phyloP scores from a whole-genome alignment of 2,329 filamentous ascomycete genomes.

The Sclerotinia spermophila region DNA sequence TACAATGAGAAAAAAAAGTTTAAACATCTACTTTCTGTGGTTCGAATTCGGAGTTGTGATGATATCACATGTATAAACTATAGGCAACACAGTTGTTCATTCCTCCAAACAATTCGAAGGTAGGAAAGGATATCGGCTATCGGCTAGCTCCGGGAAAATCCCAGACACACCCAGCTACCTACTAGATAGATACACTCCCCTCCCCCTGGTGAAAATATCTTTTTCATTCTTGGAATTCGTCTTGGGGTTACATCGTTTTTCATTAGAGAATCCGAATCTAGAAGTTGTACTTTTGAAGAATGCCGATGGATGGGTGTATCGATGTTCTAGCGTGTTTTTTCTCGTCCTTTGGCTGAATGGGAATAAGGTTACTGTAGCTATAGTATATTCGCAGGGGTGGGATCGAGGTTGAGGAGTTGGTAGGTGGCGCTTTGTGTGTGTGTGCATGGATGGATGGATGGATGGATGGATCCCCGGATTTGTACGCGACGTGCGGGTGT shows the following conservation, averaged over 20 bases:
- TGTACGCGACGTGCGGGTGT: too few relatives aligned
- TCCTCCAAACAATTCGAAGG: too few relatives aligned
- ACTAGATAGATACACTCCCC: neutral
- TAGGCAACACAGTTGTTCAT: neutral
- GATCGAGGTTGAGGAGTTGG: too few relatives aligned
- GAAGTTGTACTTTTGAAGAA: too few relatives aligned
- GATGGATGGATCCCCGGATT: too few relatives aligned
- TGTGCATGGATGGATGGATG: neutral
- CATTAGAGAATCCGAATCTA: neutral
- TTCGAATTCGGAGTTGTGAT: neutral
- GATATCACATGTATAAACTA: neutral
- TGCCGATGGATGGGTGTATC: too few relatives aligned
- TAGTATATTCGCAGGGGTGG: too few relatives aligned
- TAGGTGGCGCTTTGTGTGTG: neutral
- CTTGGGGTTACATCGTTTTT: neutral
- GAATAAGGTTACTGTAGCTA: too few relatives aligned
- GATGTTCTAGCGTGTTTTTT: too few relatives aligned
- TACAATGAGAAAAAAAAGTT: constrained; percentile 10
- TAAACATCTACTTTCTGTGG: neutral
- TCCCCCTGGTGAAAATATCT: neutral
- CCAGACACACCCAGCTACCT: neutral
- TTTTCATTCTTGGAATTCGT: neutral
- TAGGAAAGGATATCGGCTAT: too few relatives aligned
- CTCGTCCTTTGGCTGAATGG: too few relatives aligned
- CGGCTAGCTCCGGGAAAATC: neutral